Percentiles rank a stretch among this genome's conserved stretches.
phyloP scores from a whole-genome alignment of 2,329 filamentous ascomycete genomes.

The Teratosphaeria destructans region DNA sequence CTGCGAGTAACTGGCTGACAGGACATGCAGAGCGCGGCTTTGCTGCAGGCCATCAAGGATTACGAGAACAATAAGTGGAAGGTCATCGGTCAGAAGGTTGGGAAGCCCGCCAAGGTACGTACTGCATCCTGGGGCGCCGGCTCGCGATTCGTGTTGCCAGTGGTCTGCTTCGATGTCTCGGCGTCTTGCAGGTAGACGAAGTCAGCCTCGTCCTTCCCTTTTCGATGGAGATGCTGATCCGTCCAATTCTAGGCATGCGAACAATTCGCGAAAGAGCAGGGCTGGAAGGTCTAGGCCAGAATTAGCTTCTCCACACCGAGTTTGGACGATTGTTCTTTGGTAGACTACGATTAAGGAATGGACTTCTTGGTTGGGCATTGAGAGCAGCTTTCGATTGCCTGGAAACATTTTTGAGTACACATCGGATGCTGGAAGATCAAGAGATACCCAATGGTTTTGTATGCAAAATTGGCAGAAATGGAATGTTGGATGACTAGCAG shows the following conservation, averaged over 20 bases:
- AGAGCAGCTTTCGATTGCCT: background rate
- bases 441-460: background rate
- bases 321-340: background rate
- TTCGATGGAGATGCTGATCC: background rate
- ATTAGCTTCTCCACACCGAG: background rate
- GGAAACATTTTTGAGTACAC: background rate
- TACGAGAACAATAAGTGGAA: constrained; percentile 99
- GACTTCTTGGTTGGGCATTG: background rate
- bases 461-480: background rate
- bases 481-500: background rate
- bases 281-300: constrained; percentile 21
- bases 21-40: constrained; percentile 53
- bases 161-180: background rate
- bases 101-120: constrained; percentile 86
- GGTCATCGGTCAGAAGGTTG: constrained; percentile 88
- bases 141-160: background rate
- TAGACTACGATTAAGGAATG: background rate
- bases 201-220: background rate
- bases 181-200: background rate
- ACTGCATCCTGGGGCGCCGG: constrained; percentile 2
- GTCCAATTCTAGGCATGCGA: constrained; percentile 56
- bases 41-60: constrained; percentile 92
- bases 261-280: constrained; percentile 90
- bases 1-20: constrained; percentile 13
- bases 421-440: background rate